Base-by-base conservation (phyloP, 2,329 filamentous ascomycete genomes). In the Fusarium sterilihyphosum region DNA sequence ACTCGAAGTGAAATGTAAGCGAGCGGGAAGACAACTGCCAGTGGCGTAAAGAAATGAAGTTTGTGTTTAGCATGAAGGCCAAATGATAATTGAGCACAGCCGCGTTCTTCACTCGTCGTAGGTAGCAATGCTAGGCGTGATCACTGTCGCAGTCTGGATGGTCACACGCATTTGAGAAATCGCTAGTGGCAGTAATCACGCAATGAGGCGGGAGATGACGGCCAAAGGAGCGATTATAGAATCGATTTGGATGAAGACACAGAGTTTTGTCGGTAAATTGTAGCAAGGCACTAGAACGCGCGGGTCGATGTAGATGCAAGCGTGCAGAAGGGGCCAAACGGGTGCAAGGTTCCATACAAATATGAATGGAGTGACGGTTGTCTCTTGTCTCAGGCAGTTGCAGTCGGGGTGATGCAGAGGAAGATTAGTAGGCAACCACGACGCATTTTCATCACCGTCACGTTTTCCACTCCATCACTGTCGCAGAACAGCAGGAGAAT, bases 161-260 rank as follows among this genome's bases (percentile, higher is more conserved):
- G 75, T 78, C 77, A 78, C 76, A 78, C 67, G 73, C 65, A 73
- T 68, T 74, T 67, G 74, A 56, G n/a, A 60, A 53, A 53, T 74
- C 43, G 73, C 66, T 56, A 62, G 63, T 50, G 73, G 73, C 67
- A 79, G 68, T 64, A 76, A 66, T 78, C 77, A 78, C 76, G 57
- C 67, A 73, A 69, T 67, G 72, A 57, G 56, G 66, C 63, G 63
- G 63, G 47, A 76, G 54, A 56, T 52, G 54, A 62, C 63, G 57
- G 61, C 71, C 73, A 58, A 37, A 57, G 66, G 56, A 60, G 62
- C 38, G 57, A 52, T 52, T 57, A 61, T 57, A 44, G 52, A 41
- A 58, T 52, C 41, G 56, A 56, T 60, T 64, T 71, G 61, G 60
- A 58, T 71, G 52, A 44, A 65, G 64, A 54, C 72, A 78, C 66